Percentiles rank a stretch among this genome's conserved stretches.
Evolutionary conservation across 768 basidiomycete species (phyloP).

Genomic region (Pleurotus pulmonarius): DNA sequence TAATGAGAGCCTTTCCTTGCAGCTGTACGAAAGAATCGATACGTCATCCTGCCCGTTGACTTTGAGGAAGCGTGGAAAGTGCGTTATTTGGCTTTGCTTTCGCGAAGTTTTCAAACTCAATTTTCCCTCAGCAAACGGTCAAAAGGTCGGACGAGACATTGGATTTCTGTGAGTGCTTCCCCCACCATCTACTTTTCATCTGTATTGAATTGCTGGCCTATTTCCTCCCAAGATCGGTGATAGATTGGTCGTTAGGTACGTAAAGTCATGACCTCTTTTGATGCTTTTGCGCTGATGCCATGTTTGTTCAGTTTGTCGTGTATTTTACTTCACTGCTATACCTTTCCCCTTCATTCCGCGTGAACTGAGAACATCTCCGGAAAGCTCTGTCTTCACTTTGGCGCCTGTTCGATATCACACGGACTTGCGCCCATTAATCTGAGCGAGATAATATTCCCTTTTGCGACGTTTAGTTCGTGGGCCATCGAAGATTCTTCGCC

Average conservation of each 20-base stretch:
- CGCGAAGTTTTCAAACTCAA: slow-evolving; percentile 29
- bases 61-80: slow-evolving; percentile 99
- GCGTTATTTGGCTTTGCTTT: slow-evolving; percentile 57
- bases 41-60: slow-evolving; percentile 93
- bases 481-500: too few species aligned
- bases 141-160: slow-evolving; percentile 95
- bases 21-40: slow-evolving; percentile 98
- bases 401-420: slow-evolving; percentile 62
- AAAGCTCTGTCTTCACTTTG: slow-evolving; percentile 78
- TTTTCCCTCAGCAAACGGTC: slow-evolving; percentile 79
- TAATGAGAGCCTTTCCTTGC: slow-evolving; percentile 9
- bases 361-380: not conserved
- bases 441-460: slow-evolving; percentile 56
- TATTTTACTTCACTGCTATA: not conserved
- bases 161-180: slow-evolving; percentile 79
- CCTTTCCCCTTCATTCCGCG: not conserved
- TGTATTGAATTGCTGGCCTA: too few species aligned
- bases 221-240: not conserved
- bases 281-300: not conserved
- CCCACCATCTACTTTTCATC: not conserved
- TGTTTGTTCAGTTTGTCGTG: not conserved
- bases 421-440: slow-evolving; percentile 79
- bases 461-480: too few species aligned
- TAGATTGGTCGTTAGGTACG: too few species aligned
- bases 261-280: too few species aligned